Evolutionary conservation across 164 flowering plant genomes (phyloP).

Genomic region (Piper longum): DNA sequence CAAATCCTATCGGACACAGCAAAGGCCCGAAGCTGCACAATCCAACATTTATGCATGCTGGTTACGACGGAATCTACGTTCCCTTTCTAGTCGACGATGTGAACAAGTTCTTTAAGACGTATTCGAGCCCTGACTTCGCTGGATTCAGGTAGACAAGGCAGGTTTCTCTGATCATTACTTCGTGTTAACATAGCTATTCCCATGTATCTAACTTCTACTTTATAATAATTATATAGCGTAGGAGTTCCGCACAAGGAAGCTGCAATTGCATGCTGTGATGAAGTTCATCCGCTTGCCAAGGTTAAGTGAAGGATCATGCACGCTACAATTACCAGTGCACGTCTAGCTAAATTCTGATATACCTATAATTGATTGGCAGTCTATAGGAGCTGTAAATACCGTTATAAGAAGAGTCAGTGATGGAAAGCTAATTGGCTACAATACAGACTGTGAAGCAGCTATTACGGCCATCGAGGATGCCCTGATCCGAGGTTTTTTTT

Average conservation of each 20-base stretch:
- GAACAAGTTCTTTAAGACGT: constrained; percentile 47
- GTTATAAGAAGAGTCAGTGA: constrained; percentile 54
- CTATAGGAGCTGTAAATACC: constrained; percentile 88
- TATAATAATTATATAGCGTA: constrained; percentile 28
- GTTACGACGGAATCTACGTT: constrained; percentile 74
- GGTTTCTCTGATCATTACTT: too few species aligned
- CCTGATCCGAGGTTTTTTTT: constrained; percentile 41
- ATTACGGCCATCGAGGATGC: constrained; percentile 84
- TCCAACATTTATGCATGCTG: constrained; percentile 54
- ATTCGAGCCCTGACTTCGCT: constrained; percentile 71
- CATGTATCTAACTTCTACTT: neutral
- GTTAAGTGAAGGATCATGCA: constrained; percentile 13
- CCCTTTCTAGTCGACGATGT: constrained; percentile 77
- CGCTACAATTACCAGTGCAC: neutral
- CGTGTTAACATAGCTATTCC: too few species aligned
- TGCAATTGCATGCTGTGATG: constrained; percentile 69
- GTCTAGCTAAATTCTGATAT: neutral
- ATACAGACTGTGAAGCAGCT: constrained; percentile 81
- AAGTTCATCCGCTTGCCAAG: constrained; percentile 84
- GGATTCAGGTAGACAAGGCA: constrained; percentile 70
- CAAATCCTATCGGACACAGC: constrained; percentile 93
- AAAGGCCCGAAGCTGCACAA: constrained; percentile 71
- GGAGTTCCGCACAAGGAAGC: constrained; percentile 95
- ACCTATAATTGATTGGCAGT: constrained; percentile 21
- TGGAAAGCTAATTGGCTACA: constrained; percentile 71